These are phyloP conservation scores for sweet orange (Citrus sinensis) DNA, from an alignment of 345 rosid genomes.

Conservation along the genomic window DVS_A1.0 CM039161.1:606001-606500, in stretches of 20 bases:
- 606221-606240: constrained; percentile 29
- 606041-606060: constrained; percentile 67
- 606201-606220: constrained; percentile 63
- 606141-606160: constrained; percentile 48
- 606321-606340: constrained; percentile 66
- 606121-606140: constrained; percentile 76
- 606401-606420: background rate
- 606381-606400: too few species aligned
- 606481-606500: constrained; percentile 27
- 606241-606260: constrained; percentile 65
- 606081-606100: constrained; percentile 40
- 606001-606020: too few species aligned
- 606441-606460: constrained; percentile 36
- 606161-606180: constrained; percentile 51
- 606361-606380: background rate
- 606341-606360: constrained; percentile 30
- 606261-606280: constrained; percentile 68
- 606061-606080: constrained; percentile 70
- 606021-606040: constrained; percentile 22
- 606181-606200: constrained; percentile 66
- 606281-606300: constrained; percentile 47
- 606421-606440: background rate
- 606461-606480: constrained; percentile 41
- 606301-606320: constrained; percentile 54
- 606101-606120: constrained; percentile 62